Evolutionary conservation across 1,284 basidiomycete species (phyloP).

Genomic region (Cryptococcus sp.): DNA sequence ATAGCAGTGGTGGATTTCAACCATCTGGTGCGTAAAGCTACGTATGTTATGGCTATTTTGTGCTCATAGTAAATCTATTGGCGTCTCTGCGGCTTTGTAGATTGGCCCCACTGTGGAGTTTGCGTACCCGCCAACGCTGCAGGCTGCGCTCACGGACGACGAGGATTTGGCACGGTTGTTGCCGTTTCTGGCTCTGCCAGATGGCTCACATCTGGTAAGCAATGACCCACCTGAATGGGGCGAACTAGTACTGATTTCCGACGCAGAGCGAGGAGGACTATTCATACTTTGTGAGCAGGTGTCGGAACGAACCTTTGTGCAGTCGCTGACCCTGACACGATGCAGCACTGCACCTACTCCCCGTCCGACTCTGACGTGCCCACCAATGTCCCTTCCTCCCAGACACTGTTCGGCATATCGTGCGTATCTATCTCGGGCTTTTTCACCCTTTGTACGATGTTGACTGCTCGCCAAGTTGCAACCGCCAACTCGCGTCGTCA

Average conservation of each 20-base stretch:
- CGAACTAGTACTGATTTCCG: background rate
- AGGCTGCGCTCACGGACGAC: constrained; percentile 68
- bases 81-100: constrained; percentile 50
- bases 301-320: constrained; percentile 57
- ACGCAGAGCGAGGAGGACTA: constrained; percentile 86
- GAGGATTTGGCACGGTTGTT: constrained; percentile 77
- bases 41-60: constrained; percentile 1
- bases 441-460: background rate
- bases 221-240: background rate
- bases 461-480: constrained; percentile 62
- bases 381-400: constrained; percentile 42
- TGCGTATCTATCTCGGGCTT: constrained; percentile 36
- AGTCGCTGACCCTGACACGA: constrained; percentile 1
- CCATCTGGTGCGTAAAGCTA: constrained; percentile 63
- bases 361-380: constrained; percentile 22
- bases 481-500: constrained; percentile 85
- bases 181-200: constrained; percentile 95
- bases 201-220: constrained; percentile 86
- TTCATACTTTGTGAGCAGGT: constrained; percentile 69
- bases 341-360: constrained; percentile 60
- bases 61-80: background rate
- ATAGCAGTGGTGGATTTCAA: constrained; percentile 88
- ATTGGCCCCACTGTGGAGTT: constrained; percentile 90
- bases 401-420: constrained; percentile 91
- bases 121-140: constrained; percentile 54